Evolutionary conservation across 306 rosid species (phyloP).

Genomic region (Castanospermum australe): DNA sequence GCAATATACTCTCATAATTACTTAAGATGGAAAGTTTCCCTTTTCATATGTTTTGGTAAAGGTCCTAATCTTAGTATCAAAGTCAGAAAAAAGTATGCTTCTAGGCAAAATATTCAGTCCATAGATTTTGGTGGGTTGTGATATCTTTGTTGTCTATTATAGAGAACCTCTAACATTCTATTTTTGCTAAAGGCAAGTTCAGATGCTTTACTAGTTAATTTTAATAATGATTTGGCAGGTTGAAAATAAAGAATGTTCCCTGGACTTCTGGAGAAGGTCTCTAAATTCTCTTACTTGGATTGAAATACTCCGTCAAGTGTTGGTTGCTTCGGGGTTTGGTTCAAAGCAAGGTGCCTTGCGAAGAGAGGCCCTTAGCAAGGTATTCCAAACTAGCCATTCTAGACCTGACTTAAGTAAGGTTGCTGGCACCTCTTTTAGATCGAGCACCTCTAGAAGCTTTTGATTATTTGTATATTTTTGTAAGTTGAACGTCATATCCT

Average conservation of each 20-base stretch:
- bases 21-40: no score
- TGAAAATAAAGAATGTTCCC: constrained; percentile 60
- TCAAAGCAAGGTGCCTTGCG: constrained; percentile 66
- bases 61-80: no score
- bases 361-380: constrained; percentile 74
- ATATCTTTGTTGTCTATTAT: not conserved
- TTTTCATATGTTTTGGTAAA: no score
- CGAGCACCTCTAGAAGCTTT: not conserved
- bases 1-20: no score
- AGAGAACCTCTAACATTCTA: constrained; percentile 9
- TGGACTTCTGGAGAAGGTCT: constrained; percentile 75
- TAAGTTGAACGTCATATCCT: not conserved
- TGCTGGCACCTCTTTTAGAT: not conserved
- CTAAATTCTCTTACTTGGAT: constrained; percentile 89
- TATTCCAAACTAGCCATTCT: constrained; percentile 32
- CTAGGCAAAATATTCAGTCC: no score
- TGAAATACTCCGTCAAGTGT: constrained; percentile 88
- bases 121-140: no score
- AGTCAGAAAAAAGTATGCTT: no score
- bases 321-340: constrained; percentile 95
- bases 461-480: not conserved
- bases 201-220: constrained; percentile 2
- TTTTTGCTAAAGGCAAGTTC: not conserved
- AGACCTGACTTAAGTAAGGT: not conserved
- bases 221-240: constrained; percentile 58